Evolutionary conservation across 2,329 filamentous ascomycete genomes (phyloP), one percentile per base, ranked within the genome.

Genomic region (Colletotrichum horii): DNA sequence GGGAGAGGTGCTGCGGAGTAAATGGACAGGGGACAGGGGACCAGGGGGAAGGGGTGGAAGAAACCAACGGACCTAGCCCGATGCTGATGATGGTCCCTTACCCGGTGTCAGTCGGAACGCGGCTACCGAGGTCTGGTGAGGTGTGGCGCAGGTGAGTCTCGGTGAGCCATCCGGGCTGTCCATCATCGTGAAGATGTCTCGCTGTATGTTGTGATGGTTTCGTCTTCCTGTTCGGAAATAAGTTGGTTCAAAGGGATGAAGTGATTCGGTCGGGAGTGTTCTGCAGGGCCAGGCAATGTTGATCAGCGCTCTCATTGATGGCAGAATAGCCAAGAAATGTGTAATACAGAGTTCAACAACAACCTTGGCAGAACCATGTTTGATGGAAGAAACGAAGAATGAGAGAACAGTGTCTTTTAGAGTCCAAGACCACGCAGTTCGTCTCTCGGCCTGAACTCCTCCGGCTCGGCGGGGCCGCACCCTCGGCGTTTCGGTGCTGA

Each of bases 401-500:
- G 15, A 24, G 24, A 58, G 24, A 16, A 4, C 24, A 24, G 8
- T 15, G 4, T 26, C 55, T 58, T 58, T 22, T 28, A 28, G 22
- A 28, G 24, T 1, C 28, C 14, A n/a, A 8, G 22, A 15, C 14
- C n/a, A 24, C 12, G 16, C 9, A 36, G 16, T 8, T 24, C 22
- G 8, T 7, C 14, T 43, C 36, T 70, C 71, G 71, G 71, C 48
- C 22, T 26, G 5, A 43, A 66, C 71, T 74, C 60, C 28, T 55
- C 71, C 71, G 71, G 62, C 28, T 8, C 16, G 24, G 71, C 26
- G 71, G 67, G 67, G 38, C 28, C 6, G 12, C 3, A 16, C 12
- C 15, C 71, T 74, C 71, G 71, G 60, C 58, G 26, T 71, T 60
- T 74, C 71, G 71, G 67, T 52, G 60, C 71, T 71, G 71, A 74